Conservation (phyloP, 2,329 filamentous ascomycete species). For the Fusarium nematophilum region DNA sequence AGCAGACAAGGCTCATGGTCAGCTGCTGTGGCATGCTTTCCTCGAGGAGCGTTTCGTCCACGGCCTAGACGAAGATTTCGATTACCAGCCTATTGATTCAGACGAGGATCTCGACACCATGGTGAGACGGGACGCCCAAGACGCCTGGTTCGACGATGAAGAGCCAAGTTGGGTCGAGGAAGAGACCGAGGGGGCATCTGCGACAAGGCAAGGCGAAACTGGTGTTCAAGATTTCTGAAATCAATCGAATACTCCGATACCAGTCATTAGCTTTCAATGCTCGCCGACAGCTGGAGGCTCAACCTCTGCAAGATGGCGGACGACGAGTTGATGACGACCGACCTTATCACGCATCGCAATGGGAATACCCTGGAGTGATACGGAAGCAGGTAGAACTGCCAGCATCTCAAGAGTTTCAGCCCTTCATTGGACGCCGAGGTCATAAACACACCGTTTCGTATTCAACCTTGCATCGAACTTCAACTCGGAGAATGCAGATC, state of each 20-base stretch:
- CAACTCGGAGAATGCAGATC: too few species aligned
- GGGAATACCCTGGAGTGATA: too few species aligned
- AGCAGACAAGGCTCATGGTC: conserved; percentile 70
- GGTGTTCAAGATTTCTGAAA: conserved; percentile 76
- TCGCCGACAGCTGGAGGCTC: too few species aligned
- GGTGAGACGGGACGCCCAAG: conserved; percentile 71
- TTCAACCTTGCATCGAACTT: not conserved
- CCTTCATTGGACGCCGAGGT: too few species aligned
- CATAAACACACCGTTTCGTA: too few species aligned
- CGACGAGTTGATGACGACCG: too few species aligned
- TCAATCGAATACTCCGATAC: not conserved
- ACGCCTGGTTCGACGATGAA: conserved; percentile 84
- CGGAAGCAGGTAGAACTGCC: too few species aligned
- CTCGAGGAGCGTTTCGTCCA: conserved; percentile 79
- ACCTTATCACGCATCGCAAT: too few species aligned
- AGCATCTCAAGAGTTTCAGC: too few species aligned
- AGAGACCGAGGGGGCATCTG: conserved; percentile 29
- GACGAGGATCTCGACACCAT: conserved; percentile 77
- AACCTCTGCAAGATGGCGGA: too few species aligned
- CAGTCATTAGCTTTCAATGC: not conserved
- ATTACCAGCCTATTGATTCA: conserved; percentile 77
- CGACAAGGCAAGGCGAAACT: conserved; percentile 66
- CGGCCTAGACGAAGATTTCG: conserved; percentile 82
- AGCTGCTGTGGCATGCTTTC: conserved; percentile 75
- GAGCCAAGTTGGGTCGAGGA: conserved; percentile 73